Percentiles rank a stretch among this genome's conserved stretches.
Conservation (phyloP, 78 protist species). For the Protostelium mycophagum region DNA sequence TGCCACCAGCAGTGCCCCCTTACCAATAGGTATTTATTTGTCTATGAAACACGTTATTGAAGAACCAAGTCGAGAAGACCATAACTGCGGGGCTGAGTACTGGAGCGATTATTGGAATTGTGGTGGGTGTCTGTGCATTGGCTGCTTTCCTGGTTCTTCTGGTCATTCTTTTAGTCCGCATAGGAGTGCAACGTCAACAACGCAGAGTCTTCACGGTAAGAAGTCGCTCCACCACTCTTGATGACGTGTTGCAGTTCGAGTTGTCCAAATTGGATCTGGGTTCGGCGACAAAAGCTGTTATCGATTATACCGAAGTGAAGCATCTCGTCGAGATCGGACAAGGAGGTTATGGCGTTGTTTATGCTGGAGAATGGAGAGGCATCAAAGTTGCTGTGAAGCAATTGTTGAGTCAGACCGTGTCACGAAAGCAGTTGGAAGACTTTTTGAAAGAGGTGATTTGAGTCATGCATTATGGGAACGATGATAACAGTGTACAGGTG, state of each 20-base stretch:
- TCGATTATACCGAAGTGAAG: not conserved
- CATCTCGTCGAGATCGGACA: not conserved
- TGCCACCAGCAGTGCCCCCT: no score
- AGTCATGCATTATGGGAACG: not conserved
- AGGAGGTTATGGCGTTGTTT: not conserved
- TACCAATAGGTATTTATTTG: no score
- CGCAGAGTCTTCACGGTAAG: not conserved
- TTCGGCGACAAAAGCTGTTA: not conserved
- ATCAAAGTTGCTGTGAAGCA: not conserved
- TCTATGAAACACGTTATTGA: no score
- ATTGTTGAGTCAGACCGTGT: not conserved
- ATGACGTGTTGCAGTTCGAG: not conserved
- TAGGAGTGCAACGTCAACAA: not conserved
- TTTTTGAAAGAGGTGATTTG: not conserved
- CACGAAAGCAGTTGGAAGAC: not conserved
- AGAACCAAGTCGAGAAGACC: no score
- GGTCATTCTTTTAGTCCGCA: not conserved
- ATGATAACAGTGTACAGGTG: not conserved
- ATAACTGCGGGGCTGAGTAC: no score
- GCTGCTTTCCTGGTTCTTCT: not conserved
- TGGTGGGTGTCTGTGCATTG: not conserved
- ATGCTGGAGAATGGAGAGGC: not conserved
- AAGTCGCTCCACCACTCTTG: not conserved
- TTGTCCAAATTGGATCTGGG: not conserved
- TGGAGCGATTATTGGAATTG: not conserved